Evolutionary conservation across 208 protist species (phyloP).

Genomic region (Polymyxa betae): DNA sequence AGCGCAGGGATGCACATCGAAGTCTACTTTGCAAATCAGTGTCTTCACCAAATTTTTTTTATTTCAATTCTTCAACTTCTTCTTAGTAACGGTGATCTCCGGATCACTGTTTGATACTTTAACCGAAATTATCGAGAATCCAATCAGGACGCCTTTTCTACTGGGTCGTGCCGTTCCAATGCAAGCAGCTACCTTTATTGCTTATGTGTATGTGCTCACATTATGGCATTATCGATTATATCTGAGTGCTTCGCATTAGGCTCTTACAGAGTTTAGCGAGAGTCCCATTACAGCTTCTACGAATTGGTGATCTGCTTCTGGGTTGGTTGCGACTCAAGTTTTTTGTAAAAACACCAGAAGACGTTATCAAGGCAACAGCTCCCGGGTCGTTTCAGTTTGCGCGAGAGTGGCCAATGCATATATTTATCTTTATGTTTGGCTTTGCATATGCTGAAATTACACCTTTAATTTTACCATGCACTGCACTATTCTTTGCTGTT

Average conservation of each 20-base stretch:
- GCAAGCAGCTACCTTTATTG: conserved; percentile 42
- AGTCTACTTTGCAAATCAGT: conserved; percentile 15
- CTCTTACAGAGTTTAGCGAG: not conserved
- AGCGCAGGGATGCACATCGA: not conserved
- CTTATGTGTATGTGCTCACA: conserved; percentile 15
- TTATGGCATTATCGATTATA: not conserved
- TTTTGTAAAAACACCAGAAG: not conserved
- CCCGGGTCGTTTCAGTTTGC: conserved; percentile 20
- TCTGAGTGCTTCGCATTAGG: not conserved
- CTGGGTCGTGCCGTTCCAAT: not conserved
- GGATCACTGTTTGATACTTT: not conserved
- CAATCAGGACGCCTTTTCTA: conserved; percentile 8
- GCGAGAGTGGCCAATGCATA: conserved; percentile 35
- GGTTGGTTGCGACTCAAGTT: not conserved
- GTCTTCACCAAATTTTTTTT: conserved; percentile 44
- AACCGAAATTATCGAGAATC: not conserved
- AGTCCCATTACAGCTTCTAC: conserved; percentile 19
- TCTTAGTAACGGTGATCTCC: conserved; percentile 35
- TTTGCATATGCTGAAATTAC: conserved; percentile 23
- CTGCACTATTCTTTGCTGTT: conserved; percentile 39
- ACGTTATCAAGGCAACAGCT: not conserved
- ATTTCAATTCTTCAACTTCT: conserved; percentile 54
- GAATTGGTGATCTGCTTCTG: not conserved
- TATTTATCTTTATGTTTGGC: conserved; percentile 23
- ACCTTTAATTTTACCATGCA: conserved; percentile 26